A percentile compares a stretch with the other conserved stretches of the same genome.
These are phyloP conservation scores for Erythrobasidium yunnanense DNA, from an alignment of 768 basidiomycete species.

Conservation along the genomic window DNA sequence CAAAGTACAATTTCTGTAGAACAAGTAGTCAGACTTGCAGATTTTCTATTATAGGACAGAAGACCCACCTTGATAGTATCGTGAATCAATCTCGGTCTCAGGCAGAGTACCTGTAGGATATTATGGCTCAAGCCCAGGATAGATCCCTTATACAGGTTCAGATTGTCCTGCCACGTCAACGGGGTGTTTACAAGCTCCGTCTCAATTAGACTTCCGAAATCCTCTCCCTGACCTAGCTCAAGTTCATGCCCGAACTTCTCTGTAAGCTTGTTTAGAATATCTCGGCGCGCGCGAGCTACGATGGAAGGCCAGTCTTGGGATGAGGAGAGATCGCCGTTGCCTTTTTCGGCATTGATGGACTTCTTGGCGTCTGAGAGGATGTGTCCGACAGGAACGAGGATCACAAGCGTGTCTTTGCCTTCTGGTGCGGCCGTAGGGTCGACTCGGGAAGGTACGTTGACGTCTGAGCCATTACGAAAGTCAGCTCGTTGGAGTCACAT, in stretches of 20 bases:
- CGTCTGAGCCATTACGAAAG: slow-evolving; percentile 33
- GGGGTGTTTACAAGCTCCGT: slow-evolving; percentile 45
- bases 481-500: background rate
- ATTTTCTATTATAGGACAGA: slow-evolving; percentile 37
- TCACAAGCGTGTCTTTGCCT: slow-evolving; percentile 43
- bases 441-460: slow-evolving; percentile 44
- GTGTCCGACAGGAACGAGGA: slow-evolving; percentile 45
- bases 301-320: slow-evolving; percentile 39
- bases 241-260: slow-evolving; percentile 39
- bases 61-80: slow-evolving; percentile 41
- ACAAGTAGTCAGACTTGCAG: background rate
- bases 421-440: slow-evolving; percentile 44
- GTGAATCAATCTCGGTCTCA: slow-evolving; percentile 12
- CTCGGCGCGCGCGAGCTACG: slow-evolving; percentile 7
- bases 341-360: slow-evolving; percentile 21
- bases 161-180: slow-evolving; percentile 44
- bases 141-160: slow-evolving; percentile 45
- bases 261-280: slow-evolving; percentile 34
- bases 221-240: slow-evolving; percentile 33
- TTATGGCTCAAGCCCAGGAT: slow-evolving; percentile 44
- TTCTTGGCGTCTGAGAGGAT: slow-evolving; percentile 34
- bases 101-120: slow-evolving; percentile 20
- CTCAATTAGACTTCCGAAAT: slow-evolving; percentile 41
- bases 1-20: slow-evolving; percentile 43
- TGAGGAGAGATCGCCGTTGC: background rate